Conservation (phyloP, 306 rosid genomes). For the Glycine tomentella region DNA sequence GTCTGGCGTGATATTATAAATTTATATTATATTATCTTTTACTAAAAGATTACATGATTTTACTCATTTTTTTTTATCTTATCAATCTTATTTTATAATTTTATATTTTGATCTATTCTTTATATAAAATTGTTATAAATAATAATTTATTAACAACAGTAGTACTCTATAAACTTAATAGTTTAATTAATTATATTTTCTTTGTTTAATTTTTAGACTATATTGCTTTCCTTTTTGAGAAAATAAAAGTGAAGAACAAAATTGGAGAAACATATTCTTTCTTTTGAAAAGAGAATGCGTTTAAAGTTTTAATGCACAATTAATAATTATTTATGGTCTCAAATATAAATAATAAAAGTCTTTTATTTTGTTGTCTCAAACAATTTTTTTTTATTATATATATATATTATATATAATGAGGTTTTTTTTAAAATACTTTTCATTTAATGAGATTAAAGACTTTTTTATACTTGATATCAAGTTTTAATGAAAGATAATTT, state of each 20-base stretch:
- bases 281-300: neutral
- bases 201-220: neutral
- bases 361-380: no score
- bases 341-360: no score
- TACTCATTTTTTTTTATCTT: neutral
- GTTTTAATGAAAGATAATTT: no score
- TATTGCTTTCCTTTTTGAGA: neutral
- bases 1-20: neutral
- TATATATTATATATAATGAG: no score
- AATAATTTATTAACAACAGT: neutral
- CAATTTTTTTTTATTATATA: no score
- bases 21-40: neutral
- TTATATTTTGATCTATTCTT: no score
- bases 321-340: neutral
- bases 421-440: no score
- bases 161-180: no score
- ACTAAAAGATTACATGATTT: neutral
- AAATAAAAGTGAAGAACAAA: constrained; percentile 5
- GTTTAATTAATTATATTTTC: no score
- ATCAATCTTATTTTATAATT: neutral
- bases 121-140: no score
- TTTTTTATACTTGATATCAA: no score
- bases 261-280: constrained; percentile 12
- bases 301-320: neutral
- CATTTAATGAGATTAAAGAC: no score